Base-by-base conservation (phyloP, 768 basidiomycete species). In the Trametes cinnabarina region DNA sequence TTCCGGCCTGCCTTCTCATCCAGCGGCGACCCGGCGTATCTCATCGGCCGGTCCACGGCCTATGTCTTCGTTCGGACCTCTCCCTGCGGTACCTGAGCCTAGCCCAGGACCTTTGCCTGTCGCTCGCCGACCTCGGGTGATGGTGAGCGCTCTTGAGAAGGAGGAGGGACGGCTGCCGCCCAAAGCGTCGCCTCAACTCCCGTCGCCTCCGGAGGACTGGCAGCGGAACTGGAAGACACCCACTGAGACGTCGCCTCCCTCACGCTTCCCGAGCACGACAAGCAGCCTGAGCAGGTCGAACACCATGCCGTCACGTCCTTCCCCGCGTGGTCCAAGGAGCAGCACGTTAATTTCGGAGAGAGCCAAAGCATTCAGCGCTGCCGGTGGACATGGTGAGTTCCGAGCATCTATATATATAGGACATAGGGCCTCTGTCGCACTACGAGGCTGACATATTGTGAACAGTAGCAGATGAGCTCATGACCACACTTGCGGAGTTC, bases 401-500 rank as follows among this genome's bases (percentile, higher is more conserved):
- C n/a, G n/a, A n/a, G n/a, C n/a, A n/a, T n/a, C n/a, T n/a, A n/a
- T n/a, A n/a, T n/a, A n/a, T n/a, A n/a, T n/a, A n/a, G n/a, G n/a
- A n/a, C n/a, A n/a, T n/a, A n/a, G n/a, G n/a, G n/a, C n/a, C 19
- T 8, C 30, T 26, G 14, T 26, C 19, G n/a, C 12, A 32, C 30
- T 40, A 12, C 32, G 43, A 26, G 41, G 42, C 26, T 30, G 9
- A 17, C 15, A 12, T 3, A 14, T 17, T 17, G 20, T 20, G 40
- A 11, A 39, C 55, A 20, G 43, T 40, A n/a, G 54, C 54, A 26
- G 62, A 58, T 17, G 22, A 55, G 39, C 39, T 66, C 12, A 70
- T 69, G 62, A 68, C 73, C 20, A 68, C 73, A 17, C 60, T 77
- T 41, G 62, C 71, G 11, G 67, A 73, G 55, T 76, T 79, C 65